Evolutionary conservation across 805 yeast species (phyloP), one percentile per base, ranked within the genome.

Genomic region (Starmerella apicola): DNA sequence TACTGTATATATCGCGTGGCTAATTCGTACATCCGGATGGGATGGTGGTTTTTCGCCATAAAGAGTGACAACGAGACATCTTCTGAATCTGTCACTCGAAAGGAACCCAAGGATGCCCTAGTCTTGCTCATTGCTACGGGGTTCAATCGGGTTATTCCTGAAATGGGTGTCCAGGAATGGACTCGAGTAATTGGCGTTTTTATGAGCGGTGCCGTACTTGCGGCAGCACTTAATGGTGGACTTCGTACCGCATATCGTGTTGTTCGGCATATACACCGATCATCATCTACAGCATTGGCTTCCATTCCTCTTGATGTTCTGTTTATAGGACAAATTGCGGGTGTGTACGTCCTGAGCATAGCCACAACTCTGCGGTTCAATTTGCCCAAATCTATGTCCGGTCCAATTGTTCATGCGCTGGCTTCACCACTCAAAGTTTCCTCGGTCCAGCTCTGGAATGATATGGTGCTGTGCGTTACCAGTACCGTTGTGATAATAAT

Each of bases 1-100:
- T 64, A 64, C 53, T 64, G 69, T 42, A 49, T 64, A 9, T 64
- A 65, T 52, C 50, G 68, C n/a, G 53, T 64, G 12, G 29, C 54
- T 36, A 62, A 55, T 38, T 53, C 59, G 12, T 48, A 43, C 32
- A 23, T 49, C 9, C 46, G 56, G 8, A 28, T 52, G 46, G 45
- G 46, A 13, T 52, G 56, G 56, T 52, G 48, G 45, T 20, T 50
- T 16, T 32, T 45, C 38, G 17, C 38, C 12, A 13, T n/a, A n/a
- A 38, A 36, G 21, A 27, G 38, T 6, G 42, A 38, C 2, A 34
- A 33, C 16, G 41, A 29, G 16, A n/a, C n/a, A n/a, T n/a, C n/a
- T n/a, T n/a, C n/a, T n/a, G n/a, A n/a, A n/a, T n/a, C n/a, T n/a
- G n/a, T n/a, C n/a, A 38, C 42, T 7, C 13, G 25, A 3, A 47